Conservation (phyloP, 306 rosid species). For the Bauhinia variegata region DNA sequence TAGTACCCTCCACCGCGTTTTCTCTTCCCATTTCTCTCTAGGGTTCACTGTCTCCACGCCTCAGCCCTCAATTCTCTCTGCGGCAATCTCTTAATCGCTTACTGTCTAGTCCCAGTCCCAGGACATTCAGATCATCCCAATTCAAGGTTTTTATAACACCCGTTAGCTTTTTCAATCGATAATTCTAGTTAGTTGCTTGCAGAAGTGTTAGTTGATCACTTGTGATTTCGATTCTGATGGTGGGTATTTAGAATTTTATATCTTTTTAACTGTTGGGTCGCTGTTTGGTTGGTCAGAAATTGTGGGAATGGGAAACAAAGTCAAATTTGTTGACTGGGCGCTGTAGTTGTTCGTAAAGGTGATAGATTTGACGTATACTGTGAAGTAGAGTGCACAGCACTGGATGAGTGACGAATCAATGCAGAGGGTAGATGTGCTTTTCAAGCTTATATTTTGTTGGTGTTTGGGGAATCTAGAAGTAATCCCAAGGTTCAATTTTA, state of each 20-base stretch:
- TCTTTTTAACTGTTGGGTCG: constrained; percentile 20
- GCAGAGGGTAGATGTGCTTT: not conserved
- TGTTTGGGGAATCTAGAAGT: too few relatives aligned
- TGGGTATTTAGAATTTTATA: constrained; percentile 12
- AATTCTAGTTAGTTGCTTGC: constrained; percentile 28
- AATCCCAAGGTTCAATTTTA: constrained; percentile 29
- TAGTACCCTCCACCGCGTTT: constrained; percentile 46
- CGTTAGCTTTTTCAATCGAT: constrained; percentile 31
- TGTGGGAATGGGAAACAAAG: constrained; percentile 32
- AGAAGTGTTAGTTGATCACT: constrained; percentile 26
- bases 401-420: constrained; percentile 36
- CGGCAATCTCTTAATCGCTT: constrained; percentile 25
- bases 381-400: constrained; percentile 33
- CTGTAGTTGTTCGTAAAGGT: constrained; percentile 32
- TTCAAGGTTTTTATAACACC: constrained; percentile 31
- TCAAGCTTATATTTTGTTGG: constrained; percentile 9
- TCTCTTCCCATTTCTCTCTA: constrained; percentile 36
- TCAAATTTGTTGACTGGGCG: constrained; percentile 30
- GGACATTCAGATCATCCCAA: constrained; percentile 28
- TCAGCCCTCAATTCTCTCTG: constrained; percentile 26
- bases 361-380: constrained; percentile 39
- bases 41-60: constrained; percentile 29
- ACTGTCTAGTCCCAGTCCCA: constrained; percentile 26
- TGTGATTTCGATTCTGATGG: constrained; percentile 33
- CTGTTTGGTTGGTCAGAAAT: constrained; percentile 38